A percentile compares a stretch with the other conserved stretches of the same genome.
These are phyloP conservation scores for Verticillium isaacii DNA, from an alignment of 2,329 filamentous ascomycete species.

Conservation along the genomic window DNA sequence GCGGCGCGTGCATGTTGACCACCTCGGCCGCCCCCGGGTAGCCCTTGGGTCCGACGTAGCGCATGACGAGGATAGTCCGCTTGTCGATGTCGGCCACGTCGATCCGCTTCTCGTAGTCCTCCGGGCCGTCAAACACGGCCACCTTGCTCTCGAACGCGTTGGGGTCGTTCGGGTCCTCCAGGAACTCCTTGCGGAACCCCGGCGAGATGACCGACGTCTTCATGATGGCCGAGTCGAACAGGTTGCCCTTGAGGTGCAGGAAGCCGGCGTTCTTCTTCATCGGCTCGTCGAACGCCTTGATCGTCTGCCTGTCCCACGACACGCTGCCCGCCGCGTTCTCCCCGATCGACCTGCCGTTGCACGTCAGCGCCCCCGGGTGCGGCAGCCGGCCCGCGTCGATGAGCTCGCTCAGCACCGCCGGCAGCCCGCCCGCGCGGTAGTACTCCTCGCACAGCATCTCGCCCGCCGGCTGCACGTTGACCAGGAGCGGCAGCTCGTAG, in stretches of 20 bases:
- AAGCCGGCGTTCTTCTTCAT: slow-evolving; percentile 47
- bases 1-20: slow-evolving; percentile 46
- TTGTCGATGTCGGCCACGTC: slow-evolving; percentile 36
- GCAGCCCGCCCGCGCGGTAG: slow-evolving; percentile 47
- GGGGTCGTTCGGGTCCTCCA: slow-evolving; percentile 37
- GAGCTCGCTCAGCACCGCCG: slow-evolving; percentile 48
- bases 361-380: slow-evolving; percentile 35
- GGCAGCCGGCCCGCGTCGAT: slow-evolving; percentile 39
- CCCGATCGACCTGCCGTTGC: slow-evolving; percentile 38
- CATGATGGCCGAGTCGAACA: slow-evolving; percentile 49
- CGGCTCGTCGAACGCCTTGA: slow-evolving; percentile 37
- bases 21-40: slow-evolving; percentile 47
- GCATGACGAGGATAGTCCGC: slow-evolving; percentile 41
- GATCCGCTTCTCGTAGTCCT: slow-evolving; percentile 39
- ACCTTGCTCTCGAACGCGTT: slow-evolving; percentile 42
- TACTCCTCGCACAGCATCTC: slow-evolving; percentile 50
- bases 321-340: slow-evolving; percentile 38
- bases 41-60: slow-evolving; percentile 41
- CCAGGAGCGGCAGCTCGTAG: slow-evolving; percentile 42
- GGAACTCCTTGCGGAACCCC: slow-evolving; percentile 37
- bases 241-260: slow-evolving; percentile 38
- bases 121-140: slow-evolving; percentile 45
- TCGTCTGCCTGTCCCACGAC: slow-evolving; percentile 44
- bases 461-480: slow-evolving; percentile 51
- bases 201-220: slow-evolving; percentile 45